Conservation (phyloP, 106 monocot genomes). For the Phalaenopsis equestris region DNA sequence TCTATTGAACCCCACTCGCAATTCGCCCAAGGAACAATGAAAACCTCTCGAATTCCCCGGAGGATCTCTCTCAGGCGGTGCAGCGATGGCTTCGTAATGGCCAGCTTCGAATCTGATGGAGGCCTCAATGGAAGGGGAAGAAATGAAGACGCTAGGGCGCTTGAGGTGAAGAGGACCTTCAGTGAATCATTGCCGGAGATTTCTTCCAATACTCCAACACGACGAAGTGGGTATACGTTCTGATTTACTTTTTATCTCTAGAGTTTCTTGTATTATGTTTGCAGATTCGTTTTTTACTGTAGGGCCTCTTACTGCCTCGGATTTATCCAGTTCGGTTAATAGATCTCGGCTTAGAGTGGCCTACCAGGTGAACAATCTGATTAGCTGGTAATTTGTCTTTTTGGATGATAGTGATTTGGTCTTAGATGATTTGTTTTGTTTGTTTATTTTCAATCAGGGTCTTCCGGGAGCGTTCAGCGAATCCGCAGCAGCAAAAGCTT, state of each 20-base stretch:
- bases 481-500: conserved; percentile 59
- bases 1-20: background rate
- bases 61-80: conserved; percentile 4
- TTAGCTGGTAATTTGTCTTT: background rate
- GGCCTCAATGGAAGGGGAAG: background rate
- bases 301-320: conserved; percentile 34
- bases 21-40: background rate
- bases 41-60: background rate
- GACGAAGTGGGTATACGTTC: conserved; percentile 21
- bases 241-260: background rate
- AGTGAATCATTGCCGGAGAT: conserved; percentile 9
- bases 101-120: background rate
- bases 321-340: conserved; percentile 17
- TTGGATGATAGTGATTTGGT: background rate
- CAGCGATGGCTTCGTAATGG: background rate
- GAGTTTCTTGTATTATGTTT: background rate
- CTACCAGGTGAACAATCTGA: conserved; percentile 30
- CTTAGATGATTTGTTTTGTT: background rate
- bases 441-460: conserved; percentile 24
- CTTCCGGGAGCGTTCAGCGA: conserved; percentile 68
- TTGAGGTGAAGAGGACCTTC: conserved; percentile 1
- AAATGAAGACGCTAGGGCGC: background rate
- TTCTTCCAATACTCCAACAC: conserved; percentile 19
- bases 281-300: background rate
- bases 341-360: conserved; percentile 35